Conservation (phyloP, 768 basidiomycete genomes). For the Grammothele lineata region DNA sequence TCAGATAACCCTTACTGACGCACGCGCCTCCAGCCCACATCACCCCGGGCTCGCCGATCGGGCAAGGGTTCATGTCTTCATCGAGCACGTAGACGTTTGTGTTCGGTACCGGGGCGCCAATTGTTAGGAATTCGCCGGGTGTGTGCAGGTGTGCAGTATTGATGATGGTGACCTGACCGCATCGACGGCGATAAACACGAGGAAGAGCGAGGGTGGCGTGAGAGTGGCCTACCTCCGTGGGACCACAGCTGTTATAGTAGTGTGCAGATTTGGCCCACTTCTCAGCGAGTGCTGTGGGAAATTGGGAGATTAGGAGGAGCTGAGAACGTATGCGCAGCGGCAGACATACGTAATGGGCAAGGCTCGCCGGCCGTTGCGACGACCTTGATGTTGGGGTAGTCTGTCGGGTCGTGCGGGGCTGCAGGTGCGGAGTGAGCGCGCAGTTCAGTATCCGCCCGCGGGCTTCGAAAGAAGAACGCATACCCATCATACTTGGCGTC, state of each 20-base stretch:
- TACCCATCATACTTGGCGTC: slow-evolving; percentile 47
- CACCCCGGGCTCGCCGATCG: slow-evolving; percentile 33
- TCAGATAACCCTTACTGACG: slow-evolving; percentile 51
- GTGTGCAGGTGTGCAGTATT: slow-evolving; percentile 51
- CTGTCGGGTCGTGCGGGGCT: slow-evolving; percentile 41
- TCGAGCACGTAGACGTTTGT: slow-evolving; percentile 41
- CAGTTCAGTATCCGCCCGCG: neutral
- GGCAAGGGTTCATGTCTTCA: slow-evolving; percentile 27
- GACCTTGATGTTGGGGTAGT: slow-evolving; percentile 51
- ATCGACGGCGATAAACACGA: neutral
- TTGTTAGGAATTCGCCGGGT: slow-evolving; percentile 37
- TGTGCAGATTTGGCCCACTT: slow-evolving; percentile 39
- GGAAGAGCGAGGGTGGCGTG: neutral
- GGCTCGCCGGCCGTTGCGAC: slow-evolving; percentile 57
- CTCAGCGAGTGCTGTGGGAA: slow-evolving; percentile 34
- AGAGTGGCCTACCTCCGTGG: slow-evolving; percentile 41
- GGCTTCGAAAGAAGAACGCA: neutral
- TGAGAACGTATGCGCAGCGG: neutral
- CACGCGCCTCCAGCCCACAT: slow-evolving; percentile 69
- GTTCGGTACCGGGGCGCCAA: slow-evolving; percentile 53
- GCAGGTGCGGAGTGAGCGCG: neutral
- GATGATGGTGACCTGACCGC: slow-evolving; percentile 45
- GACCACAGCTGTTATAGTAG: slow-evolving; percentile 54
- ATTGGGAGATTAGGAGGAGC: neutral
- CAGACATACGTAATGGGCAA: slow-evolving; percentile 42